Base-by-base conservation (phyloP, 805 yeast genomes). In the Spathaspora girioi region DNA sequence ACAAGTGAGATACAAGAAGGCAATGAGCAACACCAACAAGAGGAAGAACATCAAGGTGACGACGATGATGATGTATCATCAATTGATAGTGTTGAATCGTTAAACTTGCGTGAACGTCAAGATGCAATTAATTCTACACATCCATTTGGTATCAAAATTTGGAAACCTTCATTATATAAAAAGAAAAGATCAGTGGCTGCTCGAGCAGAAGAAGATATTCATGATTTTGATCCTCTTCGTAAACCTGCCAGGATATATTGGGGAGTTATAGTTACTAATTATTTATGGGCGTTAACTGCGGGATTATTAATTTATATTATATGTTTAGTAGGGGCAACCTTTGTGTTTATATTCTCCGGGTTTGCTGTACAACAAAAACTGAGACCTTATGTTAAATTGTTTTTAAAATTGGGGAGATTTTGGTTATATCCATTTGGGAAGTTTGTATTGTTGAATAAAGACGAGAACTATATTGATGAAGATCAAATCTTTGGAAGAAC, bases 111-210 rank as follows among this genome's bases (percentile, higher is more conserved):
- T 54, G 97, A 92, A 59, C 83, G 97, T 57, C 99, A 94, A 68
- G 92, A 89, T 59, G 99, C 99, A 14, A 94, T 94, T 64, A 94
- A 94, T 64, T 84, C 88, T 48, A 91, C 97, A 4, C 99, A 94
- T 73, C 99, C 99, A 0, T 94, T 94, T 62, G 99, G 99, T 78
- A 93, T 94, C 45, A 86, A 97, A 67, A 89, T 94, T 60, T 94
- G 99, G 99, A 94, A 94, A 64, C 99, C 99, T 1, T 97, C 98
- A 2, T 74, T 94, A 50, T 94, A 94, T 70, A 94, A 94, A 66
- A 94, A 94, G 67, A 80, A 81, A 53, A 83, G 99, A 61, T 89
- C 97, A 3, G 97, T 94, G 31, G 94, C 94, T 58, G 78, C 84
- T 41, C 85, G 89, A 52, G 97, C 98, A 1, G 96, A 89, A 53